Evolutionary conservation across 331 rosid species (phyloP), one percentile per base, ranked within the genome.

Genomic region (Erythrophleum ivorense): DNA sequence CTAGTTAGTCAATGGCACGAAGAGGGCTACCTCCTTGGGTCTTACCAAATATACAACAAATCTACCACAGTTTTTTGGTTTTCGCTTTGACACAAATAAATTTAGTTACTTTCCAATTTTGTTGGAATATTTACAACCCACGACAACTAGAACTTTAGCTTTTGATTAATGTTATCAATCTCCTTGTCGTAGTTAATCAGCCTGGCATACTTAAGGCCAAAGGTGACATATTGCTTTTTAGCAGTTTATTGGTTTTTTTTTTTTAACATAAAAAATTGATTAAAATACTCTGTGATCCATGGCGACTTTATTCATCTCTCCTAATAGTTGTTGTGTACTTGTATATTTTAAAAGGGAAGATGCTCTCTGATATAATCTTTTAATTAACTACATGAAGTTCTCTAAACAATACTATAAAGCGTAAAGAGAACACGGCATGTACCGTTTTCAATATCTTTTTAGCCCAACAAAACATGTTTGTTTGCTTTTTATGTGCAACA

Each of bases 401-500:
- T n/a, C 41, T 38, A 38, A 38, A 36, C 71, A 38, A 16, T 65
- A 36, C 7, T 65, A 38, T 16, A 18, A 65, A 38, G 49, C 24
- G 6, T 38, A 38, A 3, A 15, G 7, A 33, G 45, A 65, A 36
- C 49, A 34, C 15, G 48, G 49, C 21, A 3, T 34, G 71, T 8
- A 65, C 6, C 71, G 29, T 65, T 38, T 34, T n/a, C 14, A 3
- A 36, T 2, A 31, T 8, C 57, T 75, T n/a, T 52, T 48, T 40
- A 67, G 59, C 67, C 69, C 49, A 41, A 18, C 40, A 63, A 33
- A 53, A 71, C 71, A 36, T 70, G 73, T 16, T 33, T 72, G 76
- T n/a, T 46, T 70, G 16, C 5, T 46, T 19, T 24, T 67, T 50
- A 46, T 45, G 75, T 21, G 40, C 57, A 46, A 2, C 38, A 7